phyloP scores from a whole-genome alignment of 805 yeast genomes.

The Candida tibetensis region DNA sequence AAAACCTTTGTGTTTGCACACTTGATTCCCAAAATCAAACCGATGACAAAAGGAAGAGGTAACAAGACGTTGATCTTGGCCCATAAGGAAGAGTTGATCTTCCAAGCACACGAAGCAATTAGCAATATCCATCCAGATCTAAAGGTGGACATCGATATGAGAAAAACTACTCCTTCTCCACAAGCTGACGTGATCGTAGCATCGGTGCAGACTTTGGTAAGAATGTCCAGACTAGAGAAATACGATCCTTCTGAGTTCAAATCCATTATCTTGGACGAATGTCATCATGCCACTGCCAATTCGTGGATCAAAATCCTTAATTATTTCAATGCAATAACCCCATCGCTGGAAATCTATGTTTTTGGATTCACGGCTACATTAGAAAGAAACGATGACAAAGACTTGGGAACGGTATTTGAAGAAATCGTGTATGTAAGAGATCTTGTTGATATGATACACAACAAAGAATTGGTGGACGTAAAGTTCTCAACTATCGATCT shows the following conservation, averaged over 20 bases:
- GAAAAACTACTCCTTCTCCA: slow-evolving; percentile 39
- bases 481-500: slow-evolving; percentile 57
- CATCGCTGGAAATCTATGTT: slow-evolving; percentile 48
- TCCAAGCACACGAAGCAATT: slow-evolving; percentile 61
- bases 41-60: slow-evolving; percentile 26
- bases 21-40: slow-evolving; percentile 45
- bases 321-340: slow-evolving; percentile 51
- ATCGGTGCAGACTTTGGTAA: slow-evolving; percentile 64
- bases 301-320: slow-evolving; percentile 59
- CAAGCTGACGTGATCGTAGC: slow-evolving; percentile 69
- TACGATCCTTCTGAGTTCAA: slow-evolving; percentile 63
- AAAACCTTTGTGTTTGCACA: slow-evolving; percentile 78
- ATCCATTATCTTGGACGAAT: slow-evolving; percentile 82
- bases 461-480: slow-evolving; percentile 69
- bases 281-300: slow-evolving; percentile 83
- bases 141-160: slow-evolving; percentile 70
- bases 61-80: slow-evolving; percentile 60
- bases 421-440: slow-evolving; percentile 69
- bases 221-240: slow-evolving; percentile 44
- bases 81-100: slow-evolving; percentile 75
- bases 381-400: slow-evolving; percentile 67
- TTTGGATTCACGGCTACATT: slow-evolving; percentile 90
- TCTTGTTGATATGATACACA: slow-evolving; percentile 61
- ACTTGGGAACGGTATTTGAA: slow-evolving; percentile 61
- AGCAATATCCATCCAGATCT: slow-evolving; percentile 46